These are phyloP conservation scores for Sphagnurus paluster DNA, from an alignment of 1,284 basidiomycete species.

Conservation along the genomic window DNA sequence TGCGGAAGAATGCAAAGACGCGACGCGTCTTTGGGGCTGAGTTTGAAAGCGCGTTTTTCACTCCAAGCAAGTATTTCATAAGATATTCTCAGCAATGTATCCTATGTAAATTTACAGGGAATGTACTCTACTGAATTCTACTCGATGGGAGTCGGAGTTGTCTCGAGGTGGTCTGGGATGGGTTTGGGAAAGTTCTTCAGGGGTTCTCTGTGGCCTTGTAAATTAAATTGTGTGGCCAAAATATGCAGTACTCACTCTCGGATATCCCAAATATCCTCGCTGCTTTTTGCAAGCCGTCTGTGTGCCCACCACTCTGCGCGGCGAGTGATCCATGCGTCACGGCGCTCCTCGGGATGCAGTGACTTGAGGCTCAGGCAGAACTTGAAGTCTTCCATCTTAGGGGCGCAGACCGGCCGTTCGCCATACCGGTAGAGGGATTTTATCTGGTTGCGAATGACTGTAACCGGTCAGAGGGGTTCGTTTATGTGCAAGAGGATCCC, in stretches of 20 bases:
- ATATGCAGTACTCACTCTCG: slow-evolving; percentile 53
- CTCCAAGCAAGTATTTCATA: neutral
- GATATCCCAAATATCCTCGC: slow-evolving; percentile 93
- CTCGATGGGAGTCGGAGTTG: slow-evolving; percentile 1
- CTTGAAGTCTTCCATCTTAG: slow-evolving; percentile 92
- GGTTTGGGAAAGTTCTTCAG: slow-evolving; percentile 33
- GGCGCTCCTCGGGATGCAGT: slow-evolving; percentile 73
- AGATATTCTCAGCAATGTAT: neutral
- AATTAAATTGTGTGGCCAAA: neutral
- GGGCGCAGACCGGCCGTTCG: slow-evolving; percentile 71
- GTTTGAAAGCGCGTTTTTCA: slow-evolving; percentile 23
- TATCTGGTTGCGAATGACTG: slow-evolving; percentile 82
- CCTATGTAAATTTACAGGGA: no score
- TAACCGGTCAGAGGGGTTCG: slow-evolving; percentile 8
- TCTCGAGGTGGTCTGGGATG: slow-evolving; percentile 20
- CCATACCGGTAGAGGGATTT: slow-evolving; percentile 89
- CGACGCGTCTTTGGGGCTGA: slow-evolving; percentile 22
- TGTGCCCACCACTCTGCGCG: slow-evolving; percentile 92
- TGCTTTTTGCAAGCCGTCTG: slow-evolving; percentile 72
- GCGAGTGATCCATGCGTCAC: slow-evolving; percentile 81
- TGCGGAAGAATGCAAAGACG: slow-evolving; percentile 27
- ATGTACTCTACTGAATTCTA: no score
- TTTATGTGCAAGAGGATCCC: slow-evolving; percentile 20
- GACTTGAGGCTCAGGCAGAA: slow-evolving; percentile 89
- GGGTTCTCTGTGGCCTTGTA: slow-evolving; percentile 28